A percentile compares a stretch with the other conserved stretches of the same genome.
These are phyloP conservation scores for Pseudopithomyces maydicus DNA, from an alignment of 2,329 filamentous ascomycete species.

Conservation along the genomic window DNA sequence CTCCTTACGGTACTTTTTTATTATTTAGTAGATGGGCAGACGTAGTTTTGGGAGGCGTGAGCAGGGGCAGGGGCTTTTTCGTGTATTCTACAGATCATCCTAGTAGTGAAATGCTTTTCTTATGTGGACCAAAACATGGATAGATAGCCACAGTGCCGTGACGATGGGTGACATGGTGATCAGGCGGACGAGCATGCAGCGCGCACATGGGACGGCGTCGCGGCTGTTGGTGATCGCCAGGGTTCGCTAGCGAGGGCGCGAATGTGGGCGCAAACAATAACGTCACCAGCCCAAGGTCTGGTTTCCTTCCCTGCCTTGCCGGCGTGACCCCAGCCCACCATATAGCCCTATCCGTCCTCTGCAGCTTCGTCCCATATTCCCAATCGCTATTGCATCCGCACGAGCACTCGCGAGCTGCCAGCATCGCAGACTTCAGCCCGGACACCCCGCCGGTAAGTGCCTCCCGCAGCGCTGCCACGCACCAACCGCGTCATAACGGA, in stretches of 20 bases:
- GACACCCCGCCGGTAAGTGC: slow-evolving; percentile 33
- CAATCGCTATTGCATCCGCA: neutral
- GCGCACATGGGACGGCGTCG: slow-evolving; percentile 5
- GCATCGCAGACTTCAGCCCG: neutral
- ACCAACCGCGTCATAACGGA: slow-evolving; percentile 31
- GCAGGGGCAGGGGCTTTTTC: slow-evolving; percentile 40
- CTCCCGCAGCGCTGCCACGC: slow-evolving; percentile 24
- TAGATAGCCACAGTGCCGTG: neutral
- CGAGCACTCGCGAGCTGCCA: neutral
- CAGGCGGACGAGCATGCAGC: slow-evolving; percentile 2
- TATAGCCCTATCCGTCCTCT: slow-evolving; percentile 20
- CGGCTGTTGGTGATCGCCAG: slow-evolving; percentile 36
- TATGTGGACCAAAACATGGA: slow-evolving; percentile 30
- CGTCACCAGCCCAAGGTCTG: slow-evolving; percentile 42
- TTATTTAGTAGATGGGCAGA: slow-evolving; percentile 45
- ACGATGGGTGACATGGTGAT: slow-evolving; percentile 1
- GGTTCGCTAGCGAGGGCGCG: slow-evolving; percentile 27
- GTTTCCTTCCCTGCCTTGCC: slow-evolving; percentile 36
- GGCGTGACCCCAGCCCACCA: slow-evolving; percentile 19
- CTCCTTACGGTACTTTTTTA: slow-evolving; percentile 36
- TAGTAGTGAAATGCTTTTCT: slow-evolving; percentile 46
- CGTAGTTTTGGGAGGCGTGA: slow-evolving; percentile 35
- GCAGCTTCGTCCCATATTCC: neutral
- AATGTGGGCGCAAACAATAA: slow-evolving; percentile 29
- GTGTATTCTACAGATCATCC: slow-evolving; percentile 50